Evolutionary conservation across 352 stramenopile species (phyloP), one percentile per base, ranked within the genome.

Genomic region (Phytophthora lateralis): DNA sequence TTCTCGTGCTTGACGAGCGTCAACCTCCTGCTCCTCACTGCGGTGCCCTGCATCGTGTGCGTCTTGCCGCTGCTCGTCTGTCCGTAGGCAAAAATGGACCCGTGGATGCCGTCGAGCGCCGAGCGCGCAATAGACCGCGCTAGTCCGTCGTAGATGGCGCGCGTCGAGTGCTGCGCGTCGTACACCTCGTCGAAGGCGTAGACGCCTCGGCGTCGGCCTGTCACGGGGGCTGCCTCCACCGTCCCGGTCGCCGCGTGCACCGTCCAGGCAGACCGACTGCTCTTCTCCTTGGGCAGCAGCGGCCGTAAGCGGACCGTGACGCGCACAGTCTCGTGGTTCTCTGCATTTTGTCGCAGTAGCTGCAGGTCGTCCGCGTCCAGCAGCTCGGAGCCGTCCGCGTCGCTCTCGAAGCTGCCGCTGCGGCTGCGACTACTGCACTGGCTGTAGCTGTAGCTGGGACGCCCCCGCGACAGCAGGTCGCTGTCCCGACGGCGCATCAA

Each of bases 41-140:
- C 62, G 3, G 61, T 69, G n/a, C 76, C 79, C 45, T 85, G 76
- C 82, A 92, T 92, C 9, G 82, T 92, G 60, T 86, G 75, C 51
- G 82, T 93, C 58, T 95, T 95, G 32, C 87, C 85, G 21, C 82
- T 89, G 55, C 85, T 90, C 11, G 87, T 95, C 54, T 95, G 87
- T 42, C 87, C 85, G 56, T 92, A 95, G 4, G 83, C 87, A 45
- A 95, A 93, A 45, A 93, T 84, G 9, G 87, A 90, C 12, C 82
- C 89, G 58, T 95, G 89, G 53, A 80, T 89, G 4, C 85, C 82
- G 48, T 89, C 68, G 50, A 87, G 71, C 11, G 87, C 87, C 20
- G 82, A 89, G 7, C 85, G 75, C 11, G 88, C 76, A 26, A 85
- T 83, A 11, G 81, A 88, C 15, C 73, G 55, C 0, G 84, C 85